A percentile compares a stretch with the other conserved stretches of the same genome.
phyloP scores from a whole-genome alignment of 2,329 filamentous ascomycete genomes.

The Xylaria sp. region DNA sequence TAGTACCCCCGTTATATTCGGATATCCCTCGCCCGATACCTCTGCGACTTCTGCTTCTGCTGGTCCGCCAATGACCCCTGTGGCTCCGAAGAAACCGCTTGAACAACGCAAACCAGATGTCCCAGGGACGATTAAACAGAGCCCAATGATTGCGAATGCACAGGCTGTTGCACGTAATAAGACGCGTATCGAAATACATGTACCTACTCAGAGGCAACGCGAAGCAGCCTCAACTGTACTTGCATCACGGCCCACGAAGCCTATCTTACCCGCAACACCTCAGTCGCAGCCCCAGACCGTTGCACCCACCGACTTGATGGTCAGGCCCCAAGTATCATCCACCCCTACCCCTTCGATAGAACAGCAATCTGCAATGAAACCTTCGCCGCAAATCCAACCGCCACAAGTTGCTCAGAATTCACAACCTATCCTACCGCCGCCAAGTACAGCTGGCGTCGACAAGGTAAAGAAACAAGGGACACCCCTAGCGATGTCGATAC shows the following conservation, averaged over 20 bases:
- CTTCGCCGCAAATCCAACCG: conserved; percentile 7
- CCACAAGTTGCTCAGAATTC: conserved; percentile 6
- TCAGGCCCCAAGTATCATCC: conserved; percentile 21
- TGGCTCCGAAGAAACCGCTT: conserved; percentile 30
- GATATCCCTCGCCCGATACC: conserved; percentile 36
- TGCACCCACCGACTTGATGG: conserved; percentile 30
- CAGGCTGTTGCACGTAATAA: conserved; percentile 28
- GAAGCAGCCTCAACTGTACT: conserved; percentile 22
- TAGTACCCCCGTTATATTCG: conserved; percentile 38
- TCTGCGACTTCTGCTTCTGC: conserved; percentile 28
- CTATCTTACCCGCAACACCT: conserved; percentile 10
- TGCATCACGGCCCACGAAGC: conserved; percentile 14
- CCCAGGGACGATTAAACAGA: conserved; percentile 38
- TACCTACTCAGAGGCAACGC: conserved; percentile 28
- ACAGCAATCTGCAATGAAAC: conserved; percentile 13
- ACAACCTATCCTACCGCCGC: conserved; percentile 2
- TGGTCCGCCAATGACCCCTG: conserved; percentile 27
- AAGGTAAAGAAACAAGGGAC: conserved; percentile 13
- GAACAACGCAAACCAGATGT: conserved; percentile 30
- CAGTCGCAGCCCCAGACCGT: conserved; percentile 30
- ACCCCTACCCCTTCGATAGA: conserved; percentile 20
- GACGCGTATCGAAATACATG: conserved; percentile 28
- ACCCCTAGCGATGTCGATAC: conserved; percentile 5
- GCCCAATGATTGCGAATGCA: conserved; percentile 34
- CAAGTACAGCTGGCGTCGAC: neutral